Conservation (phyloP, 768 basidiomycete species). For the Pholiota conissans region DNA sequence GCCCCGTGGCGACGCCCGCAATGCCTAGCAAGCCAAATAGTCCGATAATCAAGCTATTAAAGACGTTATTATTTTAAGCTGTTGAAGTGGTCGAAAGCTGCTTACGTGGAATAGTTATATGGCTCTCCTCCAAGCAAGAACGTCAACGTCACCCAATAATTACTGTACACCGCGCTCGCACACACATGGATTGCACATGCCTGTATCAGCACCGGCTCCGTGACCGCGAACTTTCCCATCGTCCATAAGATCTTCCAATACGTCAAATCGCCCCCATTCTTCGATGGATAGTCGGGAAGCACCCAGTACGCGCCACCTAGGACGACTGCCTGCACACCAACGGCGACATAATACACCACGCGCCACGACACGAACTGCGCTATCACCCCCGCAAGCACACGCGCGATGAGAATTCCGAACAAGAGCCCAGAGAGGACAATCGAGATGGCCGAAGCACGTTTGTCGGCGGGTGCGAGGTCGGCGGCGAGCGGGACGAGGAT, state of each 20-base stretch:
- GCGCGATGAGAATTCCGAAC: constrained; percentile 73
- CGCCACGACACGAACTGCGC: constrained; percentile 72
- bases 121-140: constrained; percentile 79
- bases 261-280: constrained; percentile 59
- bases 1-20: constrained; percentile 69
- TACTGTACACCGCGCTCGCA: constrained; percentile 58
- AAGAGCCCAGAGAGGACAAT: constrained; percentile 72
- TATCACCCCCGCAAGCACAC: constrained; percentile 75
- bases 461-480: constrained; percentile 76
- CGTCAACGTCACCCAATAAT: constrained; percentile 75
- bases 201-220: constrained; percentile 80
- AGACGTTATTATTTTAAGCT: background rate
- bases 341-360: constrained; percentile 76
- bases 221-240: constrained; percentile 76
- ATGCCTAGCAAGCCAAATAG: constrained; percentile 75
- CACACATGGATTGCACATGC: constrained; percentile 58
- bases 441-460: constrained; percentile 75
- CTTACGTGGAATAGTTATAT: constrained; percentile 74
- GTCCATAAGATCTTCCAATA: constrained; percentile 71
- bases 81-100: constrained; percentile 9
- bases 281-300: constrained; percentile 83
- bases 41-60: constrained; percentile 53
- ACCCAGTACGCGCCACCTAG: constrained; percentile 58
- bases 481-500: constrained; percentile 78
- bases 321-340: constrained; percentile 66